Evolutionary conservation across 1,139 yeast species (phyloP).

Genomic region (Lodderomyces pseudojiufengensis): DNA sequence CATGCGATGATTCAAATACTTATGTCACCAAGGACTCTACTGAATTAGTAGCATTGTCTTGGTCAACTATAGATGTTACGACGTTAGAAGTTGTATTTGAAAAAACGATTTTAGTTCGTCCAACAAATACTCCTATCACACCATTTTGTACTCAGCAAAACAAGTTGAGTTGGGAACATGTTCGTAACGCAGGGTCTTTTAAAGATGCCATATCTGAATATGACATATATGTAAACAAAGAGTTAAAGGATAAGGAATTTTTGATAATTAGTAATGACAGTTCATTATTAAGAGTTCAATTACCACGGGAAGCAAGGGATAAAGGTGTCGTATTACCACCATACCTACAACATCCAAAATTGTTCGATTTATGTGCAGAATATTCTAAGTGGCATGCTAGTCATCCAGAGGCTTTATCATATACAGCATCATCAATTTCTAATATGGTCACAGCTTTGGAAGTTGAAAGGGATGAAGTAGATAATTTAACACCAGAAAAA

Average conservation of each 20-base stretch:
- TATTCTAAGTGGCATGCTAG: slow-evolving; percentile 61
- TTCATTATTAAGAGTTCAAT: slow-evolving; percentile 69
- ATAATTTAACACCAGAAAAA: slow-evolving; percentile 6
- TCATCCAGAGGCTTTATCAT: slow-evolving; percentile 59
- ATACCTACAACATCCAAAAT: slow-evolving; percentile 70
- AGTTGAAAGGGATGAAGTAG: slow-evolving; percentile 35
- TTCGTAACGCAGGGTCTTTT: slow-evolving; percentile 50
- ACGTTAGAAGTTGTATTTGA: slow-evolving; percentile 33
- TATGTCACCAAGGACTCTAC: slow-evolving; percentile 60
- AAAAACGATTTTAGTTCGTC: slow-evolving; percentile 53
- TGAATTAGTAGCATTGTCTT: slow-evolving; percentile 65
- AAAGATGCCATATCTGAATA: slow-evolving; percentile 57
- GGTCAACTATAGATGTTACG: slow-evolving; percentile 47
- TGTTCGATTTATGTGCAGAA: slow-evolving; percentile 75
- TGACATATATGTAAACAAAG: slow-evolving; percentile 47
- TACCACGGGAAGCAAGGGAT: slow-evolving; percentile 80
- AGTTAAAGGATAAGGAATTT: slow-evolving; percentile 50
- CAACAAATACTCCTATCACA: slow-evolving; percentile 66
- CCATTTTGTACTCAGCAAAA: slow-evolving; percentile 54
- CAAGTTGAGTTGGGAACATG: slow-evolving; percentile 61
- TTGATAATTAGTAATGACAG: slow-evolving; percentile 65
- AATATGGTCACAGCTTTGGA: slow-evolving; percentile 60
- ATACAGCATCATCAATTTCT: slow-evolving; percentile 44
- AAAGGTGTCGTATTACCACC: slow-evolving; percentile 68
- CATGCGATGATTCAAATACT: slow-evolving; percentile 63